Evolutionary conservation across 345 rosid genomes (phyloP).

Genomic region (Punica granatum): DNA sequence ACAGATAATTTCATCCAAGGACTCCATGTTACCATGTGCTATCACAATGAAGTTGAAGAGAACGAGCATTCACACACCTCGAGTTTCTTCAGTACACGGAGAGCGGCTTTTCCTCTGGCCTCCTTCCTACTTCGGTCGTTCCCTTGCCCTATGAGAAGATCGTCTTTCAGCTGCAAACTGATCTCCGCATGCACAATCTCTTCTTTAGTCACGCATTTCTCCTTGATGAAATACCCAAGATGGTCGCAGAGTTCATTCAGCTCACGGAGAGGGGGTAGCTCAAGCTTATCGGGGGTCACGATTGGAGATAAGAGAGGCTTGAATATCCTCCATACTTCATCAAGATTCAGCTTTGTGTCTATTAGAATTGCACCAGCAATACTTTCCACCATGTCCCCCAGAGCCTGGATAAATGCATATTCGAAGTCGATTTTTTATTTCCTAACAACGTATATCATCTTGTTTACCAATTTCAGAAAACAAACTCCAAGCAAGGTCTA

Average conservation of each 20-base stretch:
- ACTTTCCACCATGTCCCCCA: constrained; percentile 88
- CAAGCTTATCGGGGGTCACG: constrained; percentile 73
- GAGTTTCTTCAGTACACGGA: constrained; percentile 57
- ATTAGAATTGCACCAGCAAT: constrained; percentile 75
- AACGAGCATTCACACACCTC: constrained; percentile 42
- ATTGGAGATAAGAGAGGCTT: constrained; percentile 73
- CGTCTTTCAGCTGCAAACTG: constrained; percentile 56
- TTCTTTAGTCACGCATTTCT: constrained; percentile 33
- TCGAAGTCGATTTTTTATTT: constrained; percentile 9
- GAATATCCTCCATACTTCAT: constrained; percentile 68
- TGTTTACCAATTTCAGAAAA: neutral
- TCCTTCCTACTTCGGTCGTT: constrained; percentile 47
- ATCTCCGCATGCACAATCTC: constrained; percentile 52
- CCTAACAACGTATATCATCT: no score
- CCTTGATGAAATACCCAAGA: constrained; percentile 56
- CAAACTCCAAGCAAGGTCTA: neutral
- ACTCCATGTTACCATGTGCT: neutral
- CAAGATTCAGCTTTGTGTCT: constrained; percentile 63
- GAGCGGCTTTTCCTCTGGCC: constrained; percentile 85
- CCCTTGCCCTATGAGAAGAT: constrained; percentile 58
- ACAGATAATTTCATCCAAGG: neutral
- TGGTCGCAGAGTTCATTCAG: constrained; percentile 69
- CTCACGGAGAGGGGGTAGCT: constrained; percentile 69
- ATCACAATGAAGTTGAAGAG: neutral
- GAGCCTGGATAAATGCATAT: constrained; percentile 41